Base-by-base conservation (phyloP, 1,284 basidiomycete genomes). In the Cryptococcus hybrid region DNA sequence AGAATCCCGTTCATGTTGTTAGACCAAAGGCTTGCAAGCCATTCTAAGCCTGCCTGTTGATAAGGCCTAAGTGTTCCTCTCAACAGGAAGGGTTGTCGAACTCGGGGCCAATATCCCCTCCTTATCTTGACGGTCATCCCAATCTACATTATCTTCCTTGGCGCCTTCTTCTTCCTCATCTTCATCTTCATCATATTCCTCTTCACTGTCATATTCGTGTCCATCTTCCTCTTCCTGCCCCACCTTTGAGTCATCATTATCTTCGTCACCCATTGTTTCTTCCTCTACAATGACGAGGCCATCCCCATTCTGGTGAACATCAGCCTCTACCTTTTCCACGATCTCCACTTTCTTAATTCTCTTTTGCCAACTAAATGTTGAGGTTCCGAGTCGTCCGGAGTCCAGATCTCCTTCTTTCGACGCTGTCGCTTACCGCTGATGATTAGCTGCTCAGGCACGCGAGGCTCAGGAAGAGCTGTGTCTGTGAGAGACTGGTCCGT, bases 31-130 rank as follows among this genome's bases (percentile, higher is more conserved):
- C 87, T 90, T 0, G 90, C 90, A 7, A 99, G 85, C 95, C 95
- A 99, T 70, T 98, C 93, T 52, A 98, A 79, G 0, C 95, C 95
- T 11, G 88, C 85, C 64, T 94, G 90, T 71, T 99, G 95, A 72
- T 99, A 99, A 1, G 93, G 92, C 15, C 94, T 87, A 42, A 99
- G 82, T 2, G 85, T 85, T 0, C 93, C 95, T 11, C 95, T 87
- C 2, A 98, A 81, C 7, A 98, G 81, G 54, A 91, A 84, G 0
- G 94, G 92, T 8, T 87, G 84, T 44, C 82, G 85, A 43, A 95
- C 73, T 58, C 86, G 80, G 84, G 48, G 57, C 62, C 58, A 44
- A 58, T 56, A 46, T 63, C 66, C 3, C 64, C 7, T 65, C 71
- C 12, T 39, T 58, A 18, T 54, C 56, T 6, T 37, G 46, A 12